Evolutionary conservation across 495 filamentous ascomycete species (phyloP).

Genomic region (Aspergillus carlsbadensis): DNA sequence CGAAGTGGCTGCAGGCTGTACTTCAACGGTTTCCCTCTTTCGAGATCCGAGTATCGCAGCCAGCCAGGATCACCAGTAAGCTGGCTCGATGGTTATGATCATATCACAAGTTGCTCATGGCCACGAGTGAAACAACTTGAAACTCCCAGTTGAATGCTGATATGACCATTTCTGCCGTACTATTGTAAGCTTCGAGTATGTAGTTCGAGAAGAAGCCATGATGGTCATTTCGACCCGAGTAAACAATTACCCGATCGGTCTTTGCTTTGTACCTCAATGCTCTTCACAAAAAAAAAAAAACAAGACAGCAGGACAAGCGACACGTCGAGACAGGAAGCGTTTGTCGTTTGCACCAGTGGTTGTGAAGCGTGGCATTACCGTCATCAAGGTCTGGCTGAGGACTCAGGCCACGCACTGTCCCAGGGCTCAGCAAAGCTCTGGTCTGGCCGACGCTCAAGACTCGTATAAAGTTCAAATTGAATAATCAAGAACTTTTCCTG

Average conservation of each 20-base stretch:
- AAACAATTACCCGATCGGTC: neutral
- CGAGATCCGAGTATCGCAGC: no score
- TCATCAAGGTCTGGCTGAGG: neutral
- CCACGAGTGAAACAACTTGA: no score
- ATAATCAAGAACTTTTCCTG: no score
- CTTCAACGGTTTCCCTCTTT: no score
- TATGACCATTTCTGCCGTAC: neutral
- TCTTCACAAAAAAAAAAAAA: neutral
- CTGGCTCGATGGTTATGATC: no score
- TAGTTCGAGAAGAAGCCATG: no score
- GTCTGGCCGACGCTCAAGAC: neutral
- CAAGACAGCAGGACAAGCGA: slow-evolving; percentile 12
- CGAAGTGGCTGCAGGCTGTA: neutral
- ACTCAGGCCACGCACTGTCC: slow-evolving; percentile 12
- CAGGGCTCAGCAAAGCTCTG: neutral
- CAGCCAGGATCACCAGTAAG: no score
- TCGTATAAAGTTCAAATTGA: neutral
- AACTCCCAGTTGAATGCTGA: no score
- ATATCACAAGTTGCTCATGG: no score
- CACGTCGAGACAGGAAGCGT: slow-evolving; percentile 20
- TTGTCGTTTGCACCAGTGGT: slow-evolving; percentile 16
- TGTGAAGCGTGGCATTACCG: slow-evolving; percentile 15
- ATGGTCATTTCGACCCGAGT: no score
- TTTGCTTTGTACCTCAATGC: neutral
- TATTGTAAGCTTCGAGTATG: no score